Evolutionary conservation across 129 eudicot genomes (phyloP), one percentile per base, ranked within the genome.

Genomic region (Tanacetum coccineum): DNA sequence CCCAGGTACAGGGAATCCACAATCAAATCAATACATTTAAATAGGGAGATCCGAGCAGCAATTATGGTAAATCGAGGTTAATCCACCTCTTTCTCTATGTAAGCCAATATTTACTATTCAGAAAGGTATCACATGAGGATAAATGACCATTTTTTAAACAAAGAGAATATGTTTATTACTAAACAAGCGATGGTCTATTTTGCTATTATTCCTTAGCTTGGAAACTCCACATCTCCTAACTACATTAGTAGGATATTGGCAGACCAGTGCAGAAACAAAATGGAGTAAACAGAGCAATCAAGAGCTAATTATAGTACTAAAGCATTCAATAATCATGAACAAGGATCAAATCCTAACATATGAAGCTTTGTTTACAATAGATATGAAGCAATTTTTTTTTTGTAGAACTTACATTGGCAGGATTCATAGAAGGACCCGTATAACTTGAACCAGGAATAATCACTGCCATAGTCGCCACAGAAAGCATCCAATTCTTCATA

Each of bases 351-450:
- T 47, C 13, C 13, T 14, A 54, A 54, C 39, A 15, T 46, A 55
- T 18, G 3, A 30, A 32, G 3, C 47, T 7, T n/a, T 6, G 64
- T 11, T 9, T 55, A 4, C 17, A 14, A 2, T 50, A 5, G 0
- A 30, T 28, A 46, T 13, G 57, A n/a, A 65, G 22, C 42, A 36
- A 54, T 60, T 12, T 21, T 42, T 39, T 39, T 22, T 36, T 12
- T 62, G 59, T 42, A 19, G 14, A 39, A 68, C 85, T 81, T 63
- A 81, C 90, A 81, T 78, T 81, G 30, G 84, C 84, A 44, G 90
- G 90, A 69, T 84, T 84, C 90, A 84, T 84, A 21, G 90, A 72
- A 69, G 90, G 90, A 36, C 90, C 90, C 0, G 90, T 84, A 56
- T 84, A 84, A 15, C 80, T 50, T 20, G 90, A 75, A 63, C 90